Conservation (phyloP, 2,329 filamentous ascomycete genomes). For the Emydomyces testavorans region DNA sequence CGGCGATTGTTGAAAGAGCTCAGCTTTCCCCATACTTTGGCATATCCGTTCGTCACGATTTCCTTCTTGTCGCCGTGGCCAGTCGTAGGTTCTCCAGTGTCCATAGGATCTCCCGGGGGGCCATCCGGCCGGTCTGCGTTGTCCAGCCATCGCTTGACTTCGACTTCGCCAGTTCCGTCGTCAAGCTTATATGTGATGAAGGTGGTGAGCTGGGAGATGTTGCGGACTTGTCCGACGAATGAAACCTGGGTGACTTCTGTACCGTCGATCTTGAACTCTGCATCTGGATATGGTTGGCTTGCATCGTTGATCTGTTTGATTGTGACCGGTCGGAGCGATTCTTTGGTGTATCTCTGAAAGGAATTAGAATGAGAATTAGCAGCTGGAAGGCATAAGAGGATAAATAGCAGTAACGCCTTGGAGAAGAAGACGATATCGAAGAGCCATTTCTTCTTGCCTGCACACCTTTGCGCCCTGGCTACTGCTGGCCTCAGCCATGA, state of each 20-base stretch:
- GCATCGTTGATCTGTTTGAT: slow-evolving; percentile 89
- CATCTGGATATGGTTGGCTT: slow-evolving; percentile 59
- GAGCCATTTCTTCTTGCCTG: slow-evolving; percentile 9
- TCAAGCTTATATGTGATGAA: slow-evolving; percentile 89
- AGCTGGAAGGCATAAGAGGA: no score
- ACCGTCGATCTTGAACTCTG: slow-evolving; percentile 75
- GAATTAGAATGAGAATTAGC: no score
- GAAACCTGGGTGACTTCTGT: slow-evolving; percentile 62
- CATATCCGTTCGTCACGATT: slow-evolving; percentile 64
- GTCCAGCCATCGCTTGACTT: slow-evolving; percentile 48
- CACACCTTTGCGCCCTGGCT: slow-evolving; percentile 37
- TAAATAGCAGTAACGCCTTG: no score
- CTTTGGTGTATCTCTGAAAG: not conserved
- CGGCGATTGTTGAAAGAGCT: slow-evolving; percentile 75
- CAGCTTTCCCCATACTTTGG: slow-evolving; percentile 73
- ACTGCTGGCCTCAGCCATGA: slow-evolving; percentile 44
- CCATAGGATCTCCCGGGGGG: slow-evolving; percentile 35
- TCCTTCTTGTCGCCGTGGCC: slow-evolving; percentile 41
- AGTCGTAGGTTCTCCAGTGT: slow-evolving; percentile 32
- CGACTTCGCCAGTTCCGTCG: slow-evolving; percentile 84
- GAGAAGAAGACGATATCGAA: no score
- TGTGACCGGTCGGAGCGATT: slow-evolving; percentile 67
- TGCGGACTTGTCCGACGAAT: slow-evolving; percentile 82
- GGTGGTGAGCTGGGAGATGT: slow-evolving; percentile 73
- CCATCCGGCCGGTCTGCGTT: slow-evolving; percentile 37